Evolutionary conservation across 768 basidiomycete genomes (phyloP), one percentile per base, ranked within the genome.

Genomic region (Boletellus ananiceps): DNA sequence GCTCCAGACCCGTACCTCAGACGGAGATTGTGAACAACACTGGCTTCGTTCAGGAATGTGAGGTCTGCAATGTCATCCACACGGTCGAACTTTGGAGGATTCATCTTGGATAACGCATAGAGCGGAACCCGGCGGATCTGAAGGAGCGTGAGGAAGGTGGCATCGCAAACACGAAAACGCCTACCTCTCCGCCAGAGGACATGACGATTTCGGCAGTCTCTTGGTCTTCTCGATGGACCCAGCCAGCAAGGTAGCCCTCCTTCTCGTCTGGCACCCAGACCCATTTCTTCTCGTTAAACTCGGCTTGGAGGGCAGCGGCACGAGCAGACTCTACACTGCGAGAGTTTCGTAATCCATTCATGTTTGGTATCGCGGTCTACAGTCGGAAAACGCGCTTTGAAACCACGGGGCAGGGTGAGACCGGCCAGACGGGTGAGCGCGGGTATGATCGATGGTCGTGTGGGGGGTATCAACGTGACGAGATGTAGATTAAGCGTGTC

Each of bases 201-300:
- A 95, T 82, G 36, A 94, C 75, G 14, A 97, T 86, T 58, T 94
- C 84, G 2, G 84, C 91, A 14, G 79, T 70, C 52, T 93, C 90
- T 23, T 83, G 85, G 46, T 92, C 85, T 64, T 94, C 93, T 55
- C 80, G 83, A 51, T 90, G 80, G 21, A 97, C 88, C 91, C 91
- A 95, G 49, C 93, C 94, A 39, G 93, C 87, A 41, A 95, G 80
- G 68, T 97, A 98, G 0, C 95, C 95, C 57, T 93, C 88, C 64
- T 80, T 82, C 50, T 86, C 81, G 68, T 98, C 94, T 2, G 93
- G 92, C 21, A 94, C 87, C 95, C 95, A 98, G 6, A 97, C 93
- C 89, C 94, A 95, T 74, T 86, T 90, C 85, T 94, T 96, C 77
- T 93, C 92, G 66, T 93, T 94, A 70, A 93, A 95, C 68, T 94